Evolutionary conservation across 176 grass and related monocot species (phyloP), one percentile per base, ranked within the genome.

Genomic region (Cenchrus americanus): DNA sequence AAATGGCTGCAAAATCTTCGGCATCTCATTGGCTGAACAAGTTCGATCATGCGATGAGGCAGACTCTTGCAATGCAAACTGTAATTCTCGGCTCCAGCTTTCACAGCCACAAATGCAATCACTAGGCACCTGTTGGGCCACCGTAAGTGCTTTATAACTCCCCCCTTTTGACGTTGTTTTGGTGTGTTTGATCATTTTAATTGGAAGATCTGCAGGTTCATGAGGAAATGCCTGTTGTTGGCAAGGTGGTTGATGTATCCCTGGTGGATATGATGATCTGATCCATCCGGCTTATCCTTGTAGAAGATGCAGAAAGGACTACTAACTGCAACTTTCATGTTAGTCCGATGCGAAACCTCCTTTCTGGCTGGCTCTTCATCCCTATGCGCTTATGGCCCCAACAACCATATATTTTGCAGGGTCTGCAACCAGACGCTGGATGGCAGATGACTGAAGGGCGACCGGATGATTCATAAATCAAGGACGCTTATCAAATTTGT

Each of bases 1-100:
- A 79, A 92, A 82, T 75, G 81, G 80, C 75, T 94, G 92, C 68
- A 91, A 62, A 80, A 88, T 94, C 43, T 94, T 94, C 85, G 92
- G 92, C 53, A 89, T 94, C 46, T 87, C 89, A 43, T 82, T 94
- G 64, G 81, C 84, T 71, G 80, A 94, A 61, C 91, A 83, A 26
- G 71, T 78, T 67, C 37, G 76, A 71, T 73, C 83, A 80, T 50
- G 81, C 1, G 62, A 72, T 82, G 80, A 85, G 85, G 84, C 69
- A 53, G 68, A 78, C 72, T 76, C 24, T 59, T 66, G 15, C 52
- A 82, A 77, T 60, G 65, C 37, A 19, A 86, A 75, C 37, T 72
- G 55, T 65, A 73, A 84, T 77, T 65, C 80, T 73, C 58, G 19
- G 46, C 48, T 91, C 82, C 60, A 82, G 58, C 47, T 37, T 89